Evolutionary conservation across 176 grass and related monocot genomes (phyloP).

Genomic region (Triticum dicoccoides): DNA sequence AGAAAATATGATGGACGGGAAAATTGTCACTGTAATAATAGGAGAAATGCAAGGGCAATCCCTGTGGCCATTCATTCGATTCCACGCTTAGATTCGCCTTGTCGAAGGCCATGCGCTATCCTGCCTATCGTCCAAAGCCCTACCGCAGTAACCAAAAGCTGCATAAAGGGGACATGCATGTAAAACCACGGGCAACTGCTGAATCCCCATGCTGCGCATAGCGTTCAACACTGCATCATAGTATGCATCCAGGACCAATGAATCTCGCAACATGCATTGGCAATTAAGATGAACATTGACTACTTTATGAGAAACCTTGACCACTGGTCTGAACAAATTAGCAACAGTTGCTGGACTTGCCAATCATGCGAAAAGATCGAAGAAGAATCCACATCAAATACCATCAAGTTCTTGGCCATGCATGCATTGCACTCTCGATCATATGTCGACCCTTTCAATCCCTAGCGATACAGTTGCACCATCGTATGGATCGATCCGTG

Average conservation of each 20-base stretch:
- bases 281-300: conserved; percentile 22
- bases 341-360: conserved; percentile 11
- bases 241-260: conserved; percentile 7
- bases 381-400: conserved; percentile 39
- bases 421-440: conserved; percentile 15
- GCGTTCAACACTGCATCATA: conserved; percentile 20
- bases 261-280: neutral
- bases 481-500: neutral
- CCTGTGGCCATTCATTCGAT: conserved; percentile 28
- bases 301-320: neutral
- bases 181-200: conserved; percentile 21
- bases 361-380: conserved; percentile 21
- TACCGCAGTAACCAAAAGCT: conserved; percentile 18
- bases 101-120: conserved; percentile 15
- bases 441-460: neutral
- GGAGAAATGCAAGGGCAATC: conserved; percentile 1
- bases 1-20: neutral
- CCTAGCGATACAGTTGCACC: conserved; percentile 24
- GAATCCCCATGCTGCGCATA: conserved; percentile 11
- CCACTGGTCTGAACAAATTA: conserved; percentile 25
- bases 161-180: conserved; percentile 12
- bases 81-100: conserved; percentile 39
- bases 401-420: conserved; percentile 5
- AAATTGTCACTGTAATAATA: neutral
- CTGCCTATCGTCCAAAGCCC: conserved; percentile 24